These are phyloP conservation scores for Talaromyces rugulosus DNA, from an alignment of 2,329 filamentous ascomycete genomes.

Conservation along the genomic window DNA sequence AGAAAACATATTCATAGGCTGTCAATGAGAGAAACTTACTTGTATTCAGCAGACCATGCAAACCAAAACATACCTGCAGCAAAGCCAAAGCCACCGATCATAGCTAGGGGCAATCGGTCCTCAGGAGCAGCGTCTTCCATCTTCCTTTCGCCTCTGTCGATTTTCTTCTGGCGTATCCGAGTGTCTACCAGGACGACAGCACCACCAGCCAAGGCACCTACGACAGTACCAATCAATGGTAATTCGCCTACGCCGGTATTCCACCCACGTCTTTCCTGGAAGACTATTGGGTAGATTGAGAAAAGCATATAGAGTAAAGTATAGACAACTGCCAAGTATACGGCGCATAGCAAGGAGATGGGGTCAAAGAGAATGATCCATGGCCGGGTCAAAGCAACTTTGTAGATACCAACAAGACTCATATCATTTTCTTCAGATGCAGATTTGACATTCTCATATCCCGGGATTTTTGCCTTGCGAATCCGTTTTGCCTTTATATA, in stretches of 20 bases:
- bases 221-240: slow-evolving; percentile 39
- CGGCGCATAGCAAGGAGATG: slow-evolving; percentile 48
- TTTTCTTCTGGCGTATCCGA: not conserved
- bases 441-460: slow-evolving; percentile 51
- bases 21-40: not conserved
- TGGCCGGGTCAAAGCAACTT: slow-evolving; percentile 50
- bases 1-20: not conserved
- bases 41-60: slow-evolving; percentile 20
- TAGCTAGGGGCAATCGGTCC: slow-evolving; percentile 21
- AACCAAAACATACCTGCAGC: slow-evolving; percentile 23
- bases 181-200: not conserved
- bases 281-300: slow-evolving; percentile 48
- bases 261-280: slow-evolving; percentile 50
- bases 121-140: slow-evolving; percentile 14
- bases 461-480: slow-evolving; percentile 44
- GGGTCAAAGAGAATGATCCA: slow-evolving; percentile 52
- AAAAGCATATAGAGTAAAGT: slow-evolving; percentile 11
- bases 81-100: slow-evolving; percentile 20
- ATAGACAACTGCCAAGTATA: slow-evolving; percentile 46
- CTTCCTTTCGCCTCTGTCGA: not conserved
- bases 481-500: slow-evolving; percentile 53
- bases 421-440: slow-evolving; percentile 46
- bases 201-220: not conserved
- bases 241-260: slow-evolving; percentile 51
- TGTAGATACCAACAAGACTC: slow-evolving; percentile 45